A percentile compares a stretch with the other conserved stretches of the same genome.
phyloP scores from a whole-genome alignment of 805 yeast genomes.

The Blastobotrys attinorum region DNA sequence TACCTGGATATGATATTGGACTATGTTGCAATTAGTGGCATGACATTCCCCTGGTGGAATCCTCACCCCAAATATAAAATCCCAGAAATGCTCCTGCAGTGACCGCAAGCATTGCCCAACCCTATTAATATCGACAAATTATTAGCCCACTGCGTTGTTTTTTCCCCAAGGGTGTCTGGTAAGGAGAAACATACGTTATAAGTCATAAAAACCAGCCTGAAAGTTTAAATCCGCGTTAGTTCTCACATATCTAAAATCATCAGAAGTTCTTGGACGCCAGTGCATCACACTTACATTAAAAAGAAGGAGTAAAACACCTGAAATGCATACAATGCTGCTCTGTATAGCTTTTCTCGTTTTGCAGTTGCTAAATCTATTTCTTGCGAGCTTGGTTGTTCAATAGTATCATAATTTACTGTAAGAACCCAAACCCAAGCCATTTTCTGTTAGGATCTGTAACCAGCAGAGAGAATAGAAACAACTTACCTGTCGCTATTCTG shows the following conservation, averaged over 20 bases:
- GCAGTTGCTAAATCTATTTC: background rate
- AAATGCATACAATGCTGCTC: slow-evolving; percentile 42
- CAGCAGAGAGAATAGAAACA: background rate
- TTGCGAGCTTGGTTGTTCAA: background rate
- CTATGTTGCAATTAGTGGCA: slow-evolving; percentile 23
- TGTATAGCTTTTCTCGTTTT: slow-evolving; percentile 4
- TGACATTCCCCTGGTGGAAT: slow-evolving; percentile 19
- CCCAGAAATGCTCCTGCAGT: slow-evolving; percentile 68
- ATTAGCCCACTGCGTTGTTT: background rate
- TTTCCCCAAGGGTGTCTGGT: no score
- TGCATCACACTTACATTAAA: slow-evolving; percentile 22
- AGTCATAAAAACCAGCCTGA: slow-evolving; percentile 81
- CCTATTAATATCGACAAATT: slow-evolving; percentile 26
- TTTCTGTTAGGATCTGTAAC: no score
- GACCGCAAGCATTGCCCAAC: slow-evolving; percentile 75
- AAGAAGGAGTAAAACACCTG: slow-evolving; percentile 62
- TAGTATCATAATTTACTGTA: background rate
- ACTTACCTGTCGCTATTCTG: background rate
- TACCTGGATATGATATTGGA: no score
- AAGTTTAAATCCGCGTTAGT: slow-evolving; percentile 25
- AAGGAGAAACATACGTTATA: slow-evolving; percentile 41
- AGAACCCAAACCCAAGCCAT: no score
- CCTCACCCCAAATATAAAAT: slow-evolving; percentile 47
- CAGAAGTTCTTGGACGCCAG: background rate
- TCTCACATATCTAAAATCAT: background rate